These are phyloP conservation scores for Cryphonectria carpinicola DNA, from an alignment of 2,329 filamentous ascomycete species.

Conservation along the genomic window DNA sequence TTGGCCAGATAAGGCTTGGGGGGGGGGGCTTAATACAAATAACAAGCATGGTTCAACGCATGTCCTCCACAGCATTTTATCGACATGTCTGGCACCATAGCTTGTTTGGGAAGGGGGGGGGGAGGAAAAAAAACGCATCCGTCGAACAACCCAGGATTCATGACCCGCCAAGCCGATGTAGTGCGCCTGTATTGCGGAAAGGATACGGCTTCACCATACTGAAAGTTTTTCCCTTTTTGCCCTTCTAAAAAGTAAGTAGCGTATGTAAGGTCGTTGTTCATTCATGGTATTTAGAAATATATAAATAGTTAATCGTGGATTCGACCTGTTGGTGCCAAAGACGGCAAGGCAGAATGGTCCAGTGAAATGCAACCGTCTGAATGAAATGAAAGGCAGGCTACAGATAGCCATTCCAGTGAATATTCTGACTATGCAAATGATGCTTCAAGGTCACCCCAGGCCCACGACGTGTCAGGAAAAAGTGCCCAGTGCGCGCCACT, in stretches of 20 bases:
- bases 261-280: background rate
- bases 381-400: background rate
- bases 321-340: background rate
- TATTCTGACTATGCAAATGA: background rate
- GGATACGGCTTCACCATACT: background rate
- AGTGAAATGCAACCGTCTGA: background rate
- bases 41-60: background rate
- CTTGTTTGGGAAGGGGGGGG: background rate
- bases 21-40: background rate
- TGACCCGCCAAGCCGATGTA: background rate
- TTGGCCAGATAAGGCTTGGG: background rate
- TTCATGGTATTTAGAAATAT: background rate
- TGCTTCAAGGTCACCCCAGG: background rate
- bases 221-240: background rate
- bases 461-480: background rate
- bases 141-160: background rate
- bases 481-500: constrained; percentile 1
- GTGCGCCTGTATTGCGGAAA: background rate
- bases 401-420: background rate
- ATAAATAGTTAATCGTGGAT: background rate
- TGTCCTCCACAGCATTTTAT: background rate
- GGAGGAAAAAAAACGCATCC: background rate
- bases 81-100: background rate
- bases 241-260: too few relatives aligned
- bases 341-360: background rate